Base-by-base conservation (phyloP, 345 rosid genomes). In the Excoecaria agallocha region DNA sequence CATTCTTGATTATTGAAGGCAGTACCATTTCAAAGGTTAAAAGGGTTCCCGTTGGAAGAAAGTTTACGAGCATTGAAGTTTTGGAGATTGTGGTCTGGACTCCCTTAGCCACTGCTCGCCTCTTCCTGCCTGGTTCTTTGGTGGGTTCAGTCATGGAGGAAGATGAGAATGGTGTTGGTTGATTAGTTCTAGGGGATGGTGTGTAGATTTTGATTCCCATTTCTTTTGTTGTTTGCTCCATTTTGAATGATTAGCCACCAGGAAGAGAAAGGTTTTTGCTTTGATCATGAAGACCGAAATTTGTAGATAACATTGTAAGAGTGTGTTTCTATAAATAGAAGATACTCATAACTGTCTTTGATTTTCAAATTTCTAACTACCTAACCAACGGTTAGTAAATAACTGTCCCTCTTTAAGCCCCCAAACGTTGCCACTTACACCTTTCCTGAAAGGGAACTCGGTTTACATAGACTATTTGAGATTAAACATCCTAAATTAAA, bases 1-100 rank as follows among this genome's bases (percentile, higher is more conserved):
- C 94, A 30, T 75, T 81, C 52, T 79, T 82, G 79, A 83, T 84
- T 48, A 91, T 76, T 0, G 96, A 86, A 0, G 93, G 92, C 9
- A 91, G 89, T 61, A 91, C 81, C 97, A 91, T 89, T 70, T 91
- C 97, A 69, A 91, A 91, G 74, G 93, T 91, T 45, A 89, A 71
- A 73, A 91, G 91, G 6, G 97, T 91, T 69, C 97, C 94, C 38
- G 94, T 91, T 3, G 91, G 97, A 16, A 89, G 91, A 77, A 89
- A 91, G 60, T 84, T 86, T 6, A 83, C 89, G 16, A 89, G 87
- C 92, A 86, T 82, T 8, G 97, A 88, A 35, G 93, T 91, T 39
- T 89, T 91, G 0, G 92, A 91, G 37, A 91, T 85, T 4, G 96
- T 89, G 22, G 85, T 87, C 45, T 91, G 97, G 48, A 91, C 87